Base-by-base conservation (phyloP, 352 stramenopile species). In the Globisporangium solare region DNA sequence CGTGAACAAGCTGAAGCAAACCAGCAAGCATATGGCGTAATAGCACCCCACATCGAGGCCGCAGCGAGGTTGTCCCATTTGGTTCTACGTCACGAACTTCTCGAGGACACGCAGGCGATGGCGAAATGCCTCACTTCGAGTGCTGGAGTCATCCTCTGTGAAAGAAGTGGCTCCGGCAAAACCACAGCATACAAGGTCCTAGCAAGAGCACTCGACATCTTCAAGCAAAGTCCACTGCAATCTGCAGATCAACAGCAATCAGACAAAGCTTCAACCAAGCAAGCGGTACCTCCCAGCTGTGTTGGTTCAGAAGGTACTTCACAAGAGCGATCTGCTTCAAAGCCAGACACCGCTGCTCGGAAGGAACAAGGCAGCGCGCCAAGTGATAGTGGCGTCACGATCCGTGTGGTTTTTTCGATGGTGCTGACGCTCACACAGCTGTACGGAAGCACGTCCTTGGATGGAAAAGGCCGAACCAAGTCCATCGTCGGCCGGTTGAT, bases 341-440 rank as follows among this genome's bases (percentile, higher is more conserved):
- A n/a, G 27, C 46, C 18, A 63, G 10, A 12, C 41, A 8, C 45
- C 31, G 21, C 35, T 35, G 20, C 6, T 13, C 0, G 2, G 11
- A 14, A 7, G 13, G 10, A 12, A 6, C 35, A 17, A 37, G 45
- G 2, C 13, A 17, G 8, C 14, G 17, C 13, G n/a, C 6, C n/a
- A 47, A 62, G 14, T 27, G 24, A 27, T 27, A 21, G 18, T 17
- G 51, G 47, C 40, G 59, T 65, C 22, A 27, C 39, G 0, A 5
- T 57, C n/a, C 57, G 42, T 7, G 61, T 80, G 8, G 71, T 83
- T 10, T 37, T 81, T 0, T 71, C 73, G 3, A 70, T 70, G 50
- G 59, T 70, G 0, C 47, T 85, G 10, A 76, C 68, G n/a, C 50
- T 73, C 6, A 66, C 67, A 5, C 76, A 83, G 51, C 60, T 87